Percentiles rank a stretch among this genome's conserved stretches.
These are phyloP conservation scores for Colletotrichum sansevieriae DNA, from an alignment of 2,329 filamentous ascomycete genomes.

Conservation along the genomic window DNA sequence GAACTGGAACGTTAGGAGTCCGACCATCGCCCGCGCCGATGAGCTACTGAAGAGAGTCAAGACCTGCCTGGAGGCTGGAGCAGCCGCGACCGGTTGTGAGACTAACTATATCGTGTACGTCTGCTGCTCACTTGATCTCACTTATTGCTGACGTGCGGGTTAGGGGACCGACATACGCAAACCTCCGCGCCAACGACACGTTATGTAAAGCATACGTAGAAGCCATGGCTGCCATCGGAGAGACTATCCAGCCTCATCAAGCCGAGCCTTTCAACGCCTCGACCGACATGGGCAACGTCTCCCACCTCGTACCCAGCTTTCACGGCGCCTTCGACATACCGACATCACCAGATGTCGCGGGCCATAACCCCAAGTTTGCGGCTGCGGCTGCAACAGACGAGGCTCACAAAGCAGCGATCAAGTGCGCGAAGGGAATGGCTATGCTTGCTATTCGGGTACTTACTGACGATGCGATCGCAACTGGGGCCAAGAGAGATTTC, in stretches of 20 bases:
- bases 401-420: conserved; percentile 55
- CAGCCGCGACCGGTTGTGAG: conserved; percentile 51
- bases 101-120: conserved; percentile 53
- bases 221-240: conserved; percentile 57
- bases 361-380: conserved; percentile 58
- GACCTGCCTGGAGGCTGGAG: conserved; percentile 53
- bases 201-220: conserved; percentile 58
- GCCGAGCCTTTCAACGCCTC: conserved; percentile 56
- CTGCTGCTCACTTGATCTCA: too few species aligned
- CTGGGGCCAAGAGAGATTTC: conserved; percentile 26
- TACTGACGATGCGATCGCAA: conserved; percentile 40
- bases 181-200: conserved; percentile 59
- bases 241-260: conserved; percentile 51
- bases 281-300: conserved; percentile 67
- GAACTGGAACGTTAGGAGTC: conserved; percentile 55
- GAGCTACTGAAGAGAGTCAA: conserved; percentile 49
- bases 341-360: conserved; percentile 50
- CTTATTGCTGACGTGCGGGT: not conserved
- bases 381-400: conserved; percentile 57
- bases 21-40: conserved; percentile 48
- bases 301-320: conserved; percentile 60
- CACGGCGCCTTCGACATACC: conserved; percentile 63
- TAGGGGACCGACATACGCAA: conserved; percentile 56
- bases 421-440: conserved; percentile 61
- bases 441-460: conserved; percentile 51